Conservation (phyloP, 805 yeast species). For the Starmerella bombi region DNA sequence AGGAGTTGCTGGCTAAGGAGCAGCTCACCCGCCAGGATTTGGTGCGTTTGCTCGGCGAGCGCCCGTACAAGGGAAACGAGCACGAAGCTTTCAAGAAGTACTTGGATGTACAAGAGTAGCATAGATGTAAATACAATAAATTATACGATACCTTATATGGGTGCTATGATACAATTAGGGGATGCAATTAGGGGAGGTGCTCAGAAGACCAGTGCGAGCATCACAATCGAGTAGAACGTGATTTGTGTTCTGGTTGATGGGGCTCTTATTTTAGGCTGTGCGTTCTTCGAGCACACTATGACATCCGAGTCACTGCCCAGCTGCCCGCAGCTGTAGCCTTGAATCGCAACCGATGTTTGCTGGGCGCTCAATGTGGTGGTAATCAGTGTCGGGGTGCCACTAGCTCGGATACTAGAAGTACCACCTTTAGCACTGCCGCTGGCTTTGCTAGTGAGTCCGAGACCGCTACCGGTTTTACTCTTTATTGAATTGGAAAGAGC, state of each 20-base stretch:
- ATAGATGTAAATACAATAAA: neutral
- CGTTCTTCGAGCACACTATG: slow-evolving; percentile 4
- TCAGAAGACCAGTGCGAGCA: neutral
- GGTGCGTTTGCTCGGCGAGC: slow-evolving; percentile 59
- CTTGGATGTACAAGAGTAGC: slow-evolving; percentile 34
- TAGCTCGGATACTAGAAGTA: no score
- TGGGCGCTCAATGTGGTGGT: no score
- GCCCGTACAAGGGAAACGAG: slow-evolving; percentile 57
- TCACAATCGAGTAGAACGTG: neutral
- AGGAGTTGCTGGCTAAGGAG: slow-evolving; percentile 57
- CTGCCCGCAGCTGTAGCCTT: slow-evolving; percentile 3
- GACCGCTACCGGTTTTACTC: no score
- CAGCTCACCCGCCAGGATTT: slow-evolving; percentile 73
- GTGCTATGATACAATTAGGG: no score
- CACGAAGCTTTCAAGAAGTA: slow-evolving; percentile 87
- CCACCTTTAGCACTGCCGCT: no score
- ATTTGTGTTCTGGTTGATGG: neutral
- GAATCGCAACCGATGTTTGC: neutral
- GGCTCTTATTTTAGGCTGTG: neutral
- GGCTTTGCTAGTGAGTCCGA: no score
- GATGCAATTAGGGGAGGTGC: no score
- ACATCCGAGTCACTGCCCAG: neutral
- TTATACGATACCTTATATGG: no score
- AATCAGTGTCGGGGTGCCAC: no score
- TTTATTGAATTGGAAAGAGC: no score